phyloP scores from a whole-genome alignment of 2,329 filamentous ascomycete species.

The Emericellopsis cladophorae region DNA sequence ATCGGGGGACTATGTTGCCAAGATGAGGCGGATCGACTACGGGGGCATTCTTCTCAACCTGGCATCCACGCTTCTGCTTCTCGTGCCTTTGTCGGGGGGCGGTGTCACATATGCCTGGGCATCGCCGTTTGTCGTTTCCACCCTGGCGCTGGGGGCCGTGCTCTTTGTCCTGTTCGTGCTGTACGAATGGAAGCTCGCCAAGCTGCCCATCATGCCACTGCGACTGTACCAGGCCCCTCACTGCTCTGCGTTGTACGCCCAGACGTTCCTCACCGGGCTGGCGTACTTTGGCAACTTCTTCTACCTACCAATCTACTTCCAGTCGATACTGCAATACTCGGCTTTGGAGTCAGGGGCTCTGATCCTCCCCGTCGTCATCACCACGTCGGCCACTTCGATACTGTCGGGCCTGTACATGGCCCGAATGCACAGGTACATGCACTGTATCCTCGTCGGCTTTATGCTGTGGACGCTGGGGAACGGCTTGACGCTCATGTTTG shows the following conservation, averaged over 20 bases:
- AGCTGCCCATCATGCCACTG: slow-evolving; percentile 14
- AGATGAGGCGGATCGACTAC: slow-evolving; percentile 14
- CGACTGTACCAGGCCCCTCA: slow-evolving; percentile 10
- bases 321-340: slow-evolving; percentile 14
- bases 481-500: slow-evolving; percentile 15
- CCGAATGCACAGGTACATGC: slow-evolving; percentile 14
- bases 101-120: slow-evolving; percentile 12
- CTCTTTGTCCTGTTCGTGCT: slow-evolving; percentile 10
- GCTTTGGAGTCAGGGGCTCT: slow-evolving; percentile 15
- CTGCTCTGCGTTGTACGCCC: slow-evolving; percentile 8
- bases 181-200: slow-evolving; percentile 14
- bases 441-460: slow-evolving; percentile 16
- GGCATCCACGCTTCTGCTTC: slow-evolving; percentile 10
- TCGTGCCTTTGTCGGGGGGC: slow-evolving; percentile 14
- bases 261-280: slow-evolving; percentile 14
- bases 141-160: slow-evolving; percentile 8
- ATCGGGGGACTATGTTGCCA: slow-evolving; percentile 10
- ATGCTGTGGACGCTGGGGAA: slow-evolving; percentile 20
- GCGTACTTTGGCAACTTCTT: slow-evolving; percentile 16
- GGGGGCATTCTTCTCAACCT: slow-evolving; percentile 14
- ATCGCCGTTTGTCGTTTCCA: slow-evolving; percentile 11
- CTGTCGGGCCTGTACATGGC: slow-evolving; percentile 17
- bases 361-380: slow-evolving; percentile 14
- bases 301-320: slow-evolving; percentile 17
- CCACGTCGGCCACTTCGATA: slow-evolving; percentile 14